phyloP scores from a whole-genome alignment of 2,329 filamentous ascomycete genomes.

The Decorospora gaudefroyi region DNA sequence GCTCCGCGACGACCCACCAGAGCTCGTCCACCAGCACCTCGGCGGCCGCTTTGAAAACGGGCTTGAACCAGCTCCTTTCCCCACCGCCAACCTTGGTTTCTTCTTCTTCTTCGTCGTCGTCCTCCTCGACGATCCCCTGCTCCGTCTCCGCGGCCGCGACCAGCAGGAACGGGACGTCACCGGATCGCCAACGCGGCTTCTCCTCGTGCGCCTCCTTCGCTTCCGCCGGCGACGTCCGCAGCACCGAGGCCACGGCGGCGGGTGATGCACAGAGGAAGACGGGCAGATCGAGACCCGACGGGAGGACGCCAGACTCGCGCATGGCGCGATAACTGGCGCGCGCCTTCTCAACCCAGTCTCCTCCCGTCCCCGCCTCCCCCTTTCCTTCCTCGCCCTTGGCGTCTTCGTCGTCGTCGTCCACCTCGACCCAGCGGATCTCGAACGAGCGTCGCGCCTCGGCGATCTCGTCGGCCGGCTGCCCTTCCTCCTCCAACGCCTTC shows the following conservation, averaged over 20 bases:
- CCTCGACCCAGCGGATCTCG: conserved; percentile 8
- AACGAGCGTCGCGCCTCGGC: conserved; percentile 5
- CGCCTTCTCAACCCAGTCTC: conserved; percentile 8
- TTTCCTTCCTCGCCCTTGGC: conserved; percentile 8
- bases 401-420: conserved; percentile 6
- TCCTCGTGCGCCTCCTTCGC: conserved; percentile 6
- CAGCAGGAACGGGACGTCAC: conserved; percentile 8
- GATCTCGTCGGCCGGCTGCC: conserved; percentile 7
- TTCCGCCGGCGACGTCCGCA: conserved; percentile 5
- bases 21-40: conserved; percentile 10
- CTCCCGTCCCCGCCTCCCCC: conserved; percentile 2
- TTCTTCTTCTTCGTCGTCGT: conserved; percentile 6
- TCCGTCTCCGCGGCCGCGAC: conserved; percentile 8
- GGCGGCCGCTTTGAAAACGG: conserved; percentile 4
- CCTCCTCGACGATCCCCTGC: conserved; percentile 6
- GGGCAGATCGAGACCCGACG: conserved; percentile 5
- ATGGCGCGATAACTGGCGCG: conserved; percentile 7
- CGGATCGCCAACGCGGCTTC: conserved; percentile 6
- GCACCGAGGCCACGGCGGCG: conserved; percentile 6
- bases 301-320: conserved; percentile 8
- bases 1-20: conserved; percentile 3
- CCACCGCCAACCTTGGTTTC: conserved; percentile 3
- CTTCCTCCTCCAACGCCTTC: conserved; percentile 8
- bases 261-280: conserved; percentile 10
- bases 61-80: conserved; percentile 7